Evolutionary conservation across 805 yeast genomes (phyloP), one percentile per base, ranked within the genome.

Genomic region (Brettanomyces custersianus): DNA sequence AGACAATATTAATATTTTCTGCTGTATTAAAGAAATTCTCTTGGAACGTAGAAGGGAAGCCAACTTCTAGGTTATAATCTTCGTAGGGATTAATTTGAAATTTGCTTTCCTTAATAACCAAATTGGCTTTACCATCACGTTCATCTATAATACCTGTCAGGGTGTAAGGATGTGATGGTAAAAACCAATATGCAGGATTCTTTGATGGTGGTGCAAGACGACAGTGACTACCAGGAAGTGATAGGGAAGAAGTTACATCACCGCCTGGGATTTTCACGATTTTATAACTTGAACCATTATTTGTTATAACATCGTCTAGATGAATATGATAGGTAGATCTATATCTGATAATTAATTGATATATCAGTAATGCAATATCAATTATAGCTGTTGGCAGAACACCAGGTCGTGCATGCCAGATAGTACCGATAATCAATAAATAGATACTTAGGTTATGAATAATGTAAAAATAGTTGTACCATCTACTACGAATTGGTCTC

Each of bases 141-240:
- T 44, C 41, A 24, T 47, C 49, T 28, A 24, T 36, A 2, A 34
- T 40, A 1, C 76, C 65, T 0, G 75, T 72, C 10, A 79, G 60
- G 0, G 87, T 76, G 47, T 65, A 81, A 3, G 90, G 88, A 49
- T 80, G 88, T 2, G 80, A 62, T 6, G 90, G 77, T n/a, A 20
- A 27, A 4, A 62, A 51, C 2, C 78, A 19, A 70, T 74, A 68
- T 36, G 66, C 51, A 2, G 65, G 65, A 35, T 65, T 57, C 16
- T 59, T 44, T 16, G 59, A 53, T 2, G 55, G 38, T 9, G 55
- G 50, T 4, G 71, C 66, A 2, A 77, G 40, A 44, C 87, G 58
- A 2, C 79, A 36, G 46, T 80, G 88, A 1, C 78, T 66, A 0
- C 76, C 84, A 6, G 45, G 46, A 17, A 45, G 36, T n/a, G 47